Evolutionary conservation across 106 monocot genomes (phyloP).

Genomic region (Dendrobium catenatum): DNA sequence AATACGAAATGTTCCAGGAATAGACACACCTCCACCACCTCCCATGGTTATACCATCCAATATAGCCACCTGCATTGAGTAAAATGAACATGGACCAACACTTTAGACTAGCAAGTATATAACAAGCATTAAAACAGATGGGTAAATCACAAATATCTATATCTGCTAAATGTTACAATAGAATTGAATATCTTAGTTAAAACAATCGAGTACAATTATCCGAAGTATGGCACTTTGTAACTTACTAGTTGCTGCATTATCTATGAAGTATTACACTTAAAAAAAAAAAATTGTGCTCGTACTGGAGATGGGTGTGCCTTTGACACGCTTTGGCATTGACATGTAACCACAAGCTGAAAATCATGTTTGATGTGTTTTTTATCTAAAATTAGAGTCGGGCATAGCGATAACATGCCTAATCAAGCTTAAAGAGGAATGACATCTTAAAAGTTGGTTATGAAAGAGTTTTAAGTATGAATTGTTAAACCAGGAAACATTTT

Average conservation of each 20-base stretch:
- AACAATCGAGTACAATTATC: neutral
- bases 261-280: neutral
- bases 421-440: no score
- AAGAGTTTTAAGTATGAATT: no score
- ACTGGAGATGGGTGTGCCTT: neutral
- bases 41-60: constrained; percentile 98
- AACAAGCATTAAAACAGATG: neutral
- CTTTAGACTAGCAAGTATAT: neutral
- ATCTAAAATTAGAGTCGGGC: neutral
- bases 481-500: no score
- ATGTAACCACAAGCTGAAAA: neutral
- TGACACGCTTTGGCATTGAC: neutral
- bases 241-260: neutral
- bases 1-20: constrained; percentile 95
- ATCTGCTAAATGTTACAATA: neutral
- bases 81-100: neutral
- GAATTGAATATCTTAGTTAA: neutral
- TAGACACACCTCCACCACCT: constrained; percentile 89
- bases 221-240: neutral
- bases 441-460: no score
- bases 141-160: neutral
- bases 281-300: neutral
- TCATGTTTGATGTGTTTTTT: neutral
- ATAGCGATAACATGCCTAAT: neutral
- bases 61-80: constrained; percentile 60